phyloP scores from a whole-genome alignment of 768 basidiomycete genomes.

The Phlegmacium glaucopus region DNA sequence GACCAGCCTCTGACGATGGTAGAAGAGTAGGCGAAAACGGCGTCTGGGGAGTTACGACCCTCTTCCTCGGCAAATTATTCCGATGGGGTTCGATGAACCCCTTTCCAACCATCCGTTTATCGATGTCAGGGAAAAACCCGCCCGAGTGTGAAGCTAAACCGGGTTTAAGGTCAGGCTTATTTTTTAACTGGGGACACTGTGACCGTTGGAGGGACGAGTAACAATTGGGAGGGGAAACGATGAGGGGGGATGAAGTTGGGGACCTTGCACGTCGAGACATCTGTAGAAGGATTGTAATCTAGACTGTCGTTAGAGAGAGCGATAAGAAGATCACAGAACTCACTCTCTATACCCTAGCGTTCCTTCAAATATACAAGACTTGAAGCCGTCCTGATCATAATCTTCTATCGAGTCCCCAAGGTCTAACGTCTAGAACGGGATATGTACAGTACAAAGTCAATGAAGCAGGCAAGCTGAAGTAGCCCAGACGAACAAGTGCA shows the following conservation, averaged over 20 bases:
- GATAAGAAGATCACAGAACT: too few species aligned
- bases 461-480: too few species aligned
- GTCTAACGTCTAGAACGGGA: too few species aligned
- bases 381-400: too few species aligned
- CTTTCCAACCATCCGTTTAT: slow-evolving; percentile 14
- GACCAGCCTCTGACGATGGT: not conserved
- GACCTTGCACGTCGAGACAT: too few species aligned
- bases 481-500: too few species aligned
- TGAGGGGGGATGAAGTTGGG: slow-evolving; percentile 9
- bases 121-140: not conserved
- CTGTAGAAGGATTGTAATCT: too few species aligned
- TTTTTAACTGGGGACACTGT: not conserved
- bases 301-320: too few species aligned
- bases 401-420: too few species aligned
- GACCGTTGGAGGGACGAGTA: not conserved
- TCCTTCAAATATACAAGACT: too few species aligned
- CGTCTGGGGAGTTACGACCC: not conserved
- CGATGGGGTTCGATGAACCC: slow-evolving; percentile 19
- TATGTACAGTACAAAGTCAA: too few species aligned
- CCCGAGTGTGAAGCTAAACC: not conserved
- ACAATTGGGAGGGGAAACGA: slow-evolving; percentile 5
- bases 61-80: slow-evolving; percentile 15
- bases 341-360: too few species aligned
- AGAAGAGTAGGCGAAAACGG: not conserved
- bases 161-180: not conserved